Evolutionary conservation across 371 early-diverging fungal genomes (phyloP).

Genomic region (Syncephalis fuscata): DNA sequence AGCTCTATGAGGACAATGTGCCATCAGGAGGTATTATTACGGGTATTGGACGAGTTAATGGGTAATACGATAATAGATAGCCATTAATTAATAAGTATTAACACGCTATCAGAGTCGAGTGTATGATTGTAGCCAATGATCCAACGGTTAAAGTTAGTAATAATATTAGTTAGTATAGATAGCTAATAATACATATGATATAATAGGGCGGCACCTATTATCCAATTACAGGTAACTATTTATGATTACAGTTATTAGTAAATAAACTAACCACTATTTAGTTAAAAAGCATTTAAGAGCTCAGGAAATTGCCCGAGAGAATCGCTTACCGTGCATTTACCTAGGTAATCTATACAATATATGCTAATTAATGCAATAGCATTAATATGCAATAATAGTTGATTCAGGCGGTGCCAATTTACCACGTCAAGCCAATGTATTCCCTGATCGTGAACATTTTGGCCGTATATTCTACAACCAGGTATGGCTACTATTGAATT

Average conservation of each 20-base stretch:
- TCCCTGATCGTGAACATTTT: slow-evolving; percentile 96
- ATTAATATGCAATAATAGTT: slow-evolving; percentile 23
- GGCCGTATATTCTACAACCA: slow-evolving; percentile 96
- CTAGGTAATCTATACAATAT: slow-evolving; percentile 30
- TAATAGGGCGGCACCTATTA: slow-evolving; percentile 92
- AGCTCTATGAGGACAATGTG: slow-evolving; percentile 77
- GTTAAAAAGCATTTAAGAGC: slow-evolving; percentile 97
- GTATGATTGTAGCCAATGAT: slow-evolving; percentile 95
- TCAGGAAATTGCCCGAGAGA: slow-evolving; percentile 93
- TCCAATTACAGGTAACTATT: slow-evolving; percentile 61
- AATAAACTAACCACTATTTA: slow-evolving; percentile 8
- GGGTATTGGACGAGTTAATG: slow-evolving; percentile 90
- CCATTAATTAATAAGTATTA: not conserved
- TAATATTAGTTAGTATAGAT: not conserved
- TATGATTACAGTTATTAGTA: not conserved
- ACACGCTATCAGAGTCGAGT: slow-evolving; percentile 44
- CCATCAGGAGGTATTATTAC: slow-evolving; percentile 92
- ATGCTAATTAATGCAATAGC: not conserved
- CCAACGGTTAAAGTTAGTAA: slow-evolving; percentile 57
- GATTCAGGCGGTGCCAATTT: slow-evolving; percentile 96
- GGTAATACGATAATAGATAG: slow-evolving; percentile 22
- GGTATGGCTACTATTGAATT: slow-evolving; percentile 8
- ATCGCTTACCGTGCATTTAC: slow-evolving; percentile 90
- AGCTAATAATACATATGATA: slow-evolving; percentile 15
- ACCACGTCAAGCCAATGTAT: slow-evolving; percentile 90